Conservation (phyloP, 2,329 filamentous ascomycete species). For the Colletotrichum aenigma region DNA sequence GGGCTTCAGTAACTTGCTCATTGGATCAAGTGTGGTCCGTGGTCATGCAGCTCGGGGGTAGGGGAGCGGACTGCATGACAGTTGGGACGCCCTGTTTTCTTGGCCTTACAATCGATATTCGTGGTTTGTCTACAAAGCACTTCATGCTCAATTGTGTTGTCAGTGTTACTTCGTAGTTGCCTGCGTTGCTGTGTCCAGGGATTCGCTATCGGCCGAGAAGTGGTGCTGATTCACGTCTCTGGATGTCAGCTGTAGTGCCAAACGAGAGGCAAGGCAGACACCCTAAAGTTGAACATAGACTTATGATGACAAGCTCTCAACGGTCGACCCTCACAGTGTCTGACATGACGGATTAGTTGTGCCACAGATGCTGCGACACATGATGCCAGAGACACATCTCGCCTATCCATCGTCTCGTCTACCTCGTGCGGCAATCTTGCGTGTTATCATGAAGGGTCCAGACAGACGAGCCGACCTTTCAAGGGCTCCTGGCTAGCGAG, state of each 20-base stretch:
- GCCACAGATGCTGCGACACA: neutral
- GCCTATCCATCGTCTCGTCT: slow-evolving; percentile 4
- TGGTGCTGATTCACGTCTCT: neutral
- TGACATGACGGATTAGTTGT: neutral
- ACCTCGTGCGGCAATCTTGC: slow-evolving; percentile 16
- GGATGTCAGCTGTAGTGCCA: neutral
- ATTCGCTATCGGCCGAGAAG: neutral
- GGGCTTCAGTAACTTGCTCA: neutral
- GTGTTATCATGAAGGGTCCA: slow-evolving; percentile 14
- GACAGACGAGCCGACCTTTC: slow-evolving; percentile 1
- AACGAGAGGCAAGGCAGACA: neutral
- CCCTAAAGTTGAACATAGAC: neutral
- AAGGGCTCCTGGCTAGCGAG: slow-evolving; percentile 15
- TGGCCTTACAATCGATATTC: neutral
- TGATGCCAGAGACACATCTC: neutral
- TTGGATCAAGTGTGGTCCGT: neutral
- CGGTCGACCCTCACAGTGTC: neutral
- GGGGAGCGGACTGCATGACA: neutral
- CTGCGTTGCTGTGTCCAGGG: neutral
- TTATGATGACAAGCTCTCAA: slow-evolving; percentile 1
- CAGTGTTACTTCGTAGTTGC: neutral
- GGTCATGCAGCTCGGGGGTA: neutral
- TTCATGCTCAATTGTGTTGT: neutral
- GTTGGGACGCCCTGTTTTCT: neutral
- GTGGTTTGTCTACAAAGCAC: neutral